phyloP scores from a whole-genome alignment of 805 yeast species.

The Candida corydali region DNA sequence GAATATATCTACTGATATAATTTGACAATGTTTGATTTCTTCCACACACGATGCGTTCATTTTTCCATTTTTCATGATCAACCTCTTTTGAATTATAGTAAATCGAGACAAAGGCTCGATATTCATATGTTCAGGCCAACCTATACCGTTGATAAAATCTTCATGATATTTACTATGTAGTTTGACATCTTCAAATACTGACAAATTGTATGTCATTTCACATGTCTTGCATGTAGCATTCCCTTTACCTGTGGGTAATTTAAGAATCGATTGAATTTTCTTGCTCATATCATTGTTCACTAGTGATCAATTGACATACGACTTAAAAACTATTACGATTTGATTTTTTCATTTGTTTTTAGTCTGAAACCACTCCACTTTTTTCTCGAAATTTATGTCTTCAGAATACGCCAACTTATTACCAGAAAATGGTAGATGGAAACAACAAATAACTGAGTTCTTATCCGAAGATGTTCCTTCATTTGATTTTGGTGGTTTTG shows the following conservation, averaged over 20 bases:
- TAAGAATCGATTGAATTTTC: slow-evolving; percentile 16
- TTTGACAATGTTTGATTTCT: slow-evolving; percentile 18
- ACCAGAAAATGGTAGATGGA: slow-evolving; percentile 81
- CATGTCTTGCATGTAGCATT: slow-evolving; percentile 43
- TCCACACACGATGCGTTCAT: slow-evolving; percentile 29
- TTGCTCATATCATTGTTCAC: slow-evolving; percentile 4
- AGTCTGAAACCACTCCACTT: slow-evolving; percentile 1
- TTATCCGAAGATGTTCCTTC: slow-evolving; percentile 87
- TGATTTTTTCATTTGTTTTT: neutral
- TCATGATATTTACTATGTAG: slow-evolving; percentile 52
- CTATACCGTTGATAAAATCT: slow-evolving; percentile 44
- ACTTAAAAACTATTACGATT: neutral
- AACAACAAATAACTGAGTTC: slow-evolving; percentile 68
- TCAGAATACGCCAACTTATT: slow-evolving; percentile 48
- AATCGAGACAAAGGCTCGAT: slow-evolving; percentile 4
- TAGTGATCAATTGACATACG: neutral
- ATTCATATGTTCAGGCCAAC: slow-evolving; percentile 30
- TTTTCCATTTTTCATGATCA: slow-evolving; percentile 18
- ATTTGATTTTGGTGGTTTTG: slow-evolving; percentile 91
- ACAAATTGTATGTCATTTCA: slow-evolving; percentile 48
- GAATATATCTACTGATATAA: slow-evolving; percentile 20
- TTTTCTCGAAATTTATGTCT: slow-evolving; percentile 6
- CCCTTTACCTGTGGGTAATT: slow-evolving; percentile 9
- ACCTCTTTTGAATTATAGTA: slow-evolving; percentile 29
- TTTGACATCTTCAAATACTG: slow-evolving; percentile 38